Evolutionary conservation across 805 yeast species (phyloP).

Genomic region (Yarrowia sp.): DNA sequence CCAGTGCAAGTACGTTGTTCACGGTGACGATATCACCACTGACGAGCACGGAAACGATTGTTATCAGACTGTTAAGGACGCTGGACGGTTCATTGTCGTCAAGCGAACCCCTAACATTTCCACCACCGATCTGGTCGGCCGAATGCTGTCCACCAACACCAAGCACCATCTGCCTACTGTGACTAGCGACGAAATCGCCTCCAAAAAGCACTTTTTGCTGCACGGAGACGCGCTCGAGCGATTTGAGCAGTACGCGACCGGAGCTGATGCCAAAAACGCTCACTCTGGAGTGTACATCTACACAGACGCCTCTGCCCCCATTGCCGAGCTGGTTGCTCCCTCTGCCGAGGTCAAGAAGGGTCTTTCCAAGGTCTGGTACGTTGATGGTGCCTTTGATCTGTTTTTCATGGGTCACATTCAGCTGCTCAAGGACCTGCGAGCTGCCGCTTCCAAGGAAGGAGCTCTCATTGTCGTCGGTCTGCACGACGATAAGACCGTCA

Average conservation of each 20-base stretch:
- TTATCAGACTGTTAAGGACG: slow-evolving; percentile 75
- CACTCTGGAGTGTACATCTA: slow-evolving; percentile 58
- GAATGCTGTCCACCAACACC: slow-evolving; percentile 67
- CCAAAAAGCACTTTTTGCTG: slow-evolving; percentile 35
- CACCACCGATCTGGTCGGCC: slow-evolving; percentile 90
- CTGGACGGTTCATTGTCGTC: slow-evolving; percentile 86
- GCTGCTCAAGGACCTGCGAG: slow-evolving; percentile 53
- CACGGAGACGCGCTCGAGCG: slow-evolving; percentile 43
- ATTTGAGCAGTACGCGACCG: slow-evolving; percentile 59
- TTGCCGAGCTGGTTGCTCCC: slow-evolving; percentile 12
- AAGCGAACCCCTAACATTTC: slow-evolving; percentile 91
- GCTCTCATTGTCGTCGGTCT: slow-evolving; percentile 66
- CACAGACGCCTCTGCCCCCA: slow-evolving; percentile 34
- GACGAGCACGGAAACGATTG: slow-evolving; percentile 96
- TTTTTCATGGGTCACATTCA: slow-evolving; percentile 93
- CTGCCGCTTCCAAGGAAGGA: slow-evolving; percentile 41
- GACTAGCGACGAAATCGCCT: slow-evolving; percentile 30
- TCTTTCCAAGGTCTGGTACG: slow-evolving; percentile 45
- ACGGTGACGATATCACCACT: slow-evolving; percentile 96
- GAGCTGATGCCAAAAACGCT: slow-evolving; percentile 54
- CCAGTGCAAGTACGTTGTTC: slow-evolving; percentile 88
- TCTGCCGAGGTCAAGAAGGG: slow-evolving; percentile 16
- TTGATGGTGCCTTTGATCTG: slow-evolving; percentile 86
- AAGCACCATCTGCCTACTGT: slow-evolving; percentile 51
- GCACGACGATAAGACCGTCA: slow-evolving; percentile 57